Conservation (phyloP, 371 early-diverging fungal genomes). For the Mucor saturninus region DNA sequence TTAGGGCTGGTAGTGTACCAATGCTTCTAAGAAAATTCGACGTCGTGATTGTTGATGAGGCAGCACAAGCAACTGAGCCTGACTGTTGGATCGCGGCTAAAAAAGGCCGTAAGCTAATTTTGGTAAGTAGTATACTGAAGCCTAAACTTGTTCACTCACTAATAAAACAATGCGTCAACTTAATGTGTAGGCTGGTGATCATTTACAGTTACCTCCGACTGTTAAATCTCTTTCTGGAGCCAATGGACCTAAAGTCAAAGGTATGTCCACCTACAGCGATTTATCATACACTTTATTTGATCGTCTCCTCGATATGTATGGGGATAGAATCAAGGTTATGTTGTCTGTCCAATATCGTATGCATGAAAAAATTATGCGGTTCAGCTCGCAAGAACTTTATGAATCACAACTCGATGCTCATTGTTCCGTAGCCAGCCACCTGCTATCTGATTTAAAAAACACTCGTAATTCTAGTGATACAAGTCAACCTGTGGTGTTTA, state of each 20-base stretch:
- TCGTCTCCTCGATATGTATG: constrained; percentile 62
- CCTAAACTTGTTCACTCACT: too few species aligned
- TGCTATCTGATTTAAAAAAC: constrained; percentile 64
- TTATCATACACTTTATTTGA: constrained; percentile 67
- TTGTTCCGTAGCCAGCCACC: constrained; percentile 60
- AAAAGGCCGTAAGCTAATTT: constrained; percentile 75
- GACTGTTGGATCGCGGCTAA: constrained; percentile 91
- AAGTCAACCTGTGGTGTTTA: constrained; percentile 58
- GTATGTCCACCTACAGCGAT: constrained; percentile 26
- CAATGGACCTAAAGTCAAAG: constrained; percentile 5
- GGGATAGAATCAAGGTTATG: constrained; percentile 62
- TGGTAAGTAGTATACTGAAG: constrained; percentile 35
- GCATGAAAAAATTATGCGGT: constrained; percentile 80
- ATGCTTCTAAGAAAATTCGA: constrained; percentile 75
- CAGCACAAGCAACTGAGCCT: constrained; percentile 83
- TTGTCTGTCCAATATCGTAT: constrained; percentile 87
- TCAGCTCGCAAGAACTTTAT: constrained; percentile 70
- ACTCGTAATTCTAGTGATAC: constrained; percentile 61
- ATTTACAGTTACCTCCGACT: constrained; percentile 88
- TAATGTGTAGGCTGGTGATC: constrained; percentile 81
- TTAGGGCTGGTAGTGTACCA: constrained; percentile 54
- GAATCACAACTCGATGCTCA: constrained; percentile 68
- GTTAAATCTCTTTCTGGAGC: constrained; percentile 51
- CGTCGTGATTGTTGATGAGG: constrained; percentile 92
- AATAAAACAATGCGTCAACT: neutral